A percentile compares a stretch with the other conserved stretches of the same genome.
These are phyloP conservation scores for Leishmania guyanensis DNA, from an alignment of 208 protist species.

Conservation along the genomic window DNA sequence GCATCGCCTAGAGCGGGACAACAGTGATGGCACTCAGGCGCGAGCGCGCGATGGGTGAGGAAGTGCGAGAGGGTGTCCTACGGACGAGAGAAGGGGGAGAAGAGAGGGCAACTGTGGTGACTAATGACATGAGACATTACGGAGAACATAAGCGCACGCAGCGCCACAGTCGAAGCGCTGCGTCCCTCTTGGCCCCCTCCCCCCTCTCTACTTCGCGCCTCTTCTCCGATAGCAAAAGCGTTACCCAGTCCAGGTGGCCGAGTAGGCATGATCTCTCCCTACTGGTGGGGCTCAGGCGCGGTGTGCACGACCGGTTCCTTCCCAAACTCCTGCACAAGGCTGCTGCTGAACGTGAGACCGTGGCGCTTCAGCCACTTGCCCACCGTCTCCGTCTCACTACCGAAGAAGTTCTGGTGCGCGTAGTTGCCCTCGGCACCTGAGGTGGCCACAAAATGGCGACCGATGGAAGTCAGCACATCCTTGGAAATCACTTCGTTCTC, in stretches of 20 bases:
- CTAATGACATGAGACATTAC: not conserved
- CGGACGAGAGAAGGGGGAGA: not conserved
- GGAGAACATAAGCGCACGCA: not conserved
- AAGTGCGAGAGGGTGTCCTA: not conserved
- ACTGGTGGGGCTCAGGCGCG: constrained; percentile 34
- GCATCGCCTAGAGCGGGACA: not conserved
- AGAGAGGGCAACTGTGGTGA: not conserved
- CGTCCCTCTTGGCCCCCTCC: not conserved
- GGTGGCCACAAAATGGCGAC: constrained; percentile 84
- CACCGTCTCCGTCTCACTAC: constrained; percentile 63
- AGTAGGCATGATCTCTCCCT: constrained; percentile 3
- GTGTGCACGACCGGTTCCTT: constrained; percentile 85
- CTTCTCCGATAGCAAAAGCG: not conserved
- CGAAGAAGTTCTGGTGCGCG: constrained; percentile 84
- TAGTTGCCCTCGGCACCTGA: constrained; percentile 78
- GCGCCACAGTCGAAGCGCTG: not conserved
- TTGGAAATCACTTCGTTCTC: constrained; percentile 33
- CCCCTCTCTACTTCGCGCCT: not conserved
- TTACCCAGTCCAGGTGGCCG: not conserved
- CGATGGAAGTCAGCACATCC: constrained; percentile 61
- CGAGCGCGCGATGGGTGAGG: not conserved
- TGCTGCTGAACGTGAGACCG: constrained; percentile 71
- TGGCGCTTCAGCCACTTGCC: constrained; percentile 86
- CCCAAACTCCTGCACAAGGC: constrained; percentile 85
- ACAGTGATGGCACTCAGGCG: not conserved